phyloP scores from a whole-genome alignment of 495 filamentous ascomycete species.

The Aspergillus mulundensis region DNA sequence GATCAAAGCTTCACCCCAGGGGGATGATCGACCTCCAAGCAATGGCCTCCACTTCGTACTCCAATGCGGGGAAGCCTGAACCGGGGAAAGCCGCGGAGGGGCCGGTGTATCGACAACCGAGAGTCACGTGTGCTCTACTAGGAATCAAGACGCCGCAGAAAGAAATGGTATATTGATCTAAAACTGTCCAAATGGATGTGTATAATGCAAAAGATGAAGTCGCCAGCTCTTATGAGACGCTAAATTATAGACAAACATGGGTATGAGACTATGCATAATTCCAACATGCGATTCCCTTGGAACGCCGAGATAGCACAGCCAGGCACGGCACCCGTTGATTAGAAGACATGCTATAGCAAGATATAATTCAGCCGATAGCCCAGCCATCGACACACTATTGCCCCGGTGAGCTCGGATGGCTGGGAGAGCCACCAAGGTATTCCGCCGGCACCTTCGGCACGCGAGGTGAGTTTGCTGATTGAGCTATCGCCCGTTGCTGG shows the following conservation, averaged over 20 bases:
- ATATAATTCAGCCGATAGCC: not conserved
- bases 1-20: not conserved
- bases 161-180: not conserved
- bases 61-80: slow-evolving; percentile 19
- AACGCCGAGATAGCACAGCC: slow-evolving; percentile 9
- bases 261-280: slow-evolving; percentile 15
- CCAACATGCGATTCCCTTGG: not conserved
- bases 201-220: not conserved
- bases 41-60: not conserved
- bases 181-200: not conserved
- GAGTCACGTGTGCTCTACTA: slow-evolving; percentile 1
- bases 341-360: not conserved
- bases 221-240: slow-evolving; percentile 6
- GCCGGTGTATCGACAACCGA: slow-evolving; percentile 11
- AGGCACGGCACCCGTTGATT: not conserved
- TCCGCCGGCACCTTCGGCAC: slow-evolving; percentile 63
- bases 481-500: slow-evolving; percentile 43
- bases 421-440: slow-evolving; percentile 42
- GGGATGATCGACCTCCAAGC: slow-evolving; percentile 1
- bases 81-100: slow-evolving; percentile 9
- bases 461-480: slow-evolving; percentile 47
- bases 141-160: too few species aligned
- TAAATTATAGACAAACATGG: slow-evolving; percentile 12
- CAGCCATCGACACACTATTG: slow-evolving; percentile 10
- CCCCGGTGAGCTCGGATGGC: slow-evolving; percentile 40